Evolutionary conservation across 139 green algal genomes (phyloP), one percentile per base, ranked within the genome.

Genomic region (Micractinium sp.): DNA sequence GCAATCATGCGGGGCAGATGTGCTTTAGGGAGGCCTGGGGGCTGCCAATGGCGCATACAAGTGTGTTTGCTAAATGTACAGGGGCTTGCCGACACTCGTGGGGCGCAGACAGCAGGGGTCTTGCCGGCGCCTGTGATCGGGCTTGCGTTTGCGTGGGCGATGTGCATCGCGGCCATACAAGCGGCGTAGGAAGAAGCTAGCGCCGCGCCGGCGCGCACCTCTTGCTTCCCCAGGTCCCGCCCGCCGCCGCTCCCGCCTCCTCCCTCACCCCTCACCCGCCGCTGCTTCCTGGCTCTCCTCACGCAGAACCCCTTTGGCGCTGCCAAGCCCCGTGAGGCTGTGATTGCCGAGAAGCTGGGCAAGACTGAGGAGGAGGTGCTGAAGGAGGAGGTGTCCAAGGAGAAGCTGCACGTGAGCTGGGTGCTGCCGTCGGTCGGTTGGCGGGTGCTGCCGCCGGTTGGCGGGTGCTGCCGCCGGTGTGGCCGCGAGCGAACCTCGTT

Each of bases 321-420:
- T 29, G 95, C 95, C 16, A 97, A 96, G 91, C 95, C 95, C 0
- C 91, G 95, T 12, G 95, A 97, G 81, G 88, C 89, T 1, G 85
- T 97, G 0, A 93, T 97, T 38, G 94, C 95, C 3, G 79, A 71
- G 27, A 89, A 93, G 53, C 74, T 86, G 2, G 95, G 95, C 53
- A 96, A 96, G 87, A 94, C 90, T 0, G 95, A 97, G 90, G 92
- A 96, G 69, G 95, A 97, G 38, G 94, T 97, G 47, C 82, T 97
- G 71, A 93, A 90, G 80, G 94, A 97, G 67, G 92, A 95, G 69
- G 90, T 95, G 16, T 87, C 91, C 60, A 93, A 95, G 67, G 94
- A 97, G 78, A 94, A 94, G 35, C 90, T 95, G 27, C 93, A 95
- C 75, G 92, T 96, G 63, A 82, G 85, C 29, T 27, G 16, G 63